Evolutionary conservation across 2,329 filamentous ascomycete species (phyloP).

Genomic region (Madurella mycetomatis): DNA sequence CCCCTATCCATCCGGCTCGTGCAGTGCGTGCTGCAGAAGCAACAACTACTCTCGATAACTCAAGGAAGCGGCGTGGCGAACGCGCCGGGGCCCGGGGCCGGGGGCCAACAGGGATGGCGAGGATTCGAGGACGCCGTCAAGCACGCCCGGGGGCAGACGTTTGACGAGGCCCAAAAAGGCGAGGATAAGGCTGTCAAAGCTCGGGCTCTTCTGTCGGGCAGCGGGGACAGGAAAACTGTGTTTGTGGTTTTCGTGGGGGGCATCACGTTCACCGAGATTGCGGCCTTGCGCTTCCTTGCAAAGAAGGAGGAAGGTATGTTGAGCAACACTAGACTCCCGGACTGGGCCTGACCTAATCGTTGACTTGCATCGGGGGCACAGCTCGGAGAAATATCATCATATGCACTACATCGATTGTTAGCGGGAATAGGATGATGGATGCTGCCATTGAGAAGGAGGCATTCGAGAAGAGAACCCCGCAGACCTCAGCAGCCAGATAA

Average conservation of each 20-base stretch:
- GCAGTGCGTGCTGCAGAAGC: conserved; percentile 89
- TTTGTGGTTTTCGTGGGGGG: conserved; percentile 98
- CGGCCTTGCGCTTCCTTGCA: conserved; percentile 85
- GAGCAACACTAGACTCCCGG: background rate
- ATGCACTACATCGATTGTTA: conserved; percentile 87
- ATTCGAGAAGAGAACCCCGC: conserved; percentile 46
- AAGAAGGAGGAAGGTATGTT: conserved; percentile 68
- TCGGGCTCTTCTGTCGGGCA: conserved; percentile 73
- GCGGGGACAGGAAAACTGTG: conserved; percentile 72
- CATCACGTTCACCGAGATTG: conserved; percentile 93
- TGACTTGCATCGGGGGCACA: conserved; percentile 28
- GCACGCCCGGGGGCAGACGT: conserved; percentile 80
- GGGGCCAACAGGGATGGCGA: conserved; percentile 75
- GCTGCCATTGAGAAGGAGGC: conserved; percentile 70
- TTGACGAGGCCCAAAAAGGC: conserved; percentile 87
- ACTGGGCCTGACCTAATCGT: background rate
- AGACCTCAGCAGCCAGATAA: conserved; percentile 14
- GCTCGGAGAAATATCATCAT: conserved; percentile 80
- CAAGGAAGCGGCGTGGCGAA: conserved; percentile 54
- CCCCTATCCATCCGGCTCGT: conserved; percentile 87
- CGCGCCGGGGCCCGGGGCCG: conserved; percentile 46
- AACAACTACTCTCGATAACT: conserved; percentile 68
- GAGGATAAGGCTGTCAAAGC: conserved; percentile 91
- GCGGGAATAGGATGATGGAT: conserved; percentile 83
- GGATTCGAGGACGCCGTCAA: conserved; percentile 91